Evolutionary conservation across 176 grass and related monocot species (phyloP), one percentile per base, ranked within the genome.

Genomic region (Oryza glumipatula): DNA sequence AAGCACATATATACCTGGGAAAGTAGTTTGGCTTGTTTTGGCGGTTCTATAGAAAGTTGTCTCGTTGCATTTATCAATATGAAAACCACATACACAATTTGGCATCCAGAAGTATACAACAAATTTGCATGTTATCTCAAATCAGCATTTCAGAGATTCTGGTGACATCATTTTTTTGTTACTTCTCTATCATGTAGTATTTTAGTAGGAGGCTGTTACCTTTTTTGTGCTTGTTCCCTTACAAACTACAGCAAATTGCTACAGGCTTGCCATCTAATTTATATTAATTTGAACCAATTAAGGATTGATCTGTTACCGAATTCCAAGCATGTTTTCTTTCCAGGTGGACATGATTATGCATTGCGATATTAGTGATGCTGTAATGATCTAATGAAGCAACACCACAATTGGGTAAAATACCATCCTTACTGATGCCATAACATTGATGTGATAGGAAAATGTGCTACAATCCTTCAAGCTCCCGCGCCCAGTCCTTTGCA

Each of bases 401-500:
- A 61, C 68, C 12, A 11, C 0, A 15, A 83, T 28, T 82, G 49
- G 21, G 68, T 80, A 49, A 41, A 49, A 0, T 35, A 21, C 3
- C 51, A 79, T 51, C 11, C 11, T 80, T 91, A 70, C 54, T 81
- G 16, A 74, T 51, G 15, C 56, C 35, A 38, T 81, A 68, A 49
- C 86, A 71, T 45, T 77, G 65, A 52, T 82, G 44, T 76, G 33
- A 32, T 64, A 97, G 95, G 90, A 87, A 86, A 88, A 89, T 92
- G 70, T 73, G 49, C 76, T 94, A 35, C 94, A 97, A 35, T 67
- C 83, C 41, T 97, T 97, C 61, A 97, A 88, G 69, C 92, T 97
- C 28, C 94, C 90, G 2, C 83, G 74, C 3, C 92, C 88, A 43
- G 86, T 46, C 83, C 74, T 97, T 67, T 97, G 94, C 80, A 92